Evolutionary conservation across 164 flowering plant genomes (phyloP).

Genomic region (Malania oleifera): DNA sequence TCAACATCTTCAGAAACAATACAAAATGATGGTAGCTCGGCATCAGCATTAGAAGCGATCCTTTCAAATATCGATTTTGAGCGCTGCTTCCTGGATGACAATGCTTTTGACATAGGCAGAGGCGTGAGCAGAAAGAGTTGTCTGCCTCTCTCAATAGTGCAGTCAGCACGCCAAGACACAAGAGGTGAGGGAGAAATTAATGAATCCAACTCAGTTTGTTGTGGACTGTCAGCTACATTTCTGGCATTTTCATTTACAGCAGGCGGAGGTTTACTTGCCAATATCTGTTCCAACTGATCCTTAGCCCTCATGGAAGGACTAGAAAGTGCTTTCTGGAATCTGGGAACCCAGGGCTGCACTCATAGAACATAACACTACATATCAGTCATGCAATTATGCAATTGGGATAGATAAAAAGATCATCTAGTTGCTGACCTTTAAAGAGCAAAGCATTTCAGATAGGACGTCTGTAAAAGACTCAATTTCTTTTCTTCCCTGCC

Average conservation of each 20-base stretch:
- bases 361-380: background rate
- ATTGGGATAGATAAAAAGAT: background rate
- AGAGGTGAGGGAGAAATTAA: constrained; percentile 91
- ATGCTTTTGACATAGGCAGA: constrained; percentile 46
- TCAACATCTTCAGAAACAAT: constrained; percentile 16
- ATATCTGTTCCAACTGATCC: constrained; percentile 18
- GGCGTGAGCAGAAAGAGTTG: constrained; percentile 87
- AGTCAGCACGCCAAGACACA: constrained; percentile 83
- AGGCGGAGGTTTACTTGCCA: constrained; percentile 15
- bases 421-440: constrained; percentile 46
- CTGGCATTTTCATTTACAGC: constrained; percentile 19
- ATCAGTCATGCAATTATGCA: constrained; percentile 7
- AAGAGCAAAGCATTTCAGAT: constrained; percentile 55
- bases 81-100: constrained; percentile 34
- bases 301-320: constrained; percentile 22
- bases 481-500: constrained; percentile 49
- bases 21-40: constrained; percentile 20
- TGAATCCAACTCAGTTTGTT: constrained; percentile 27
- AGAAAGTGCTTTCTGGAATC: constrained; percentile 50
- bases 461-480: constrained; percentile 58
- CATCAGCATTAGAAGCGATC: constrained; percentile 12
- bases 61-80: constrained; percentile 29
- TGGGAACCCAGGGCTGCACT: constrained; percentile 71
- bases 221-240: constrained; percentile 31
- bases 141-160: constrained; percentile 54